These are phyloP conservation scores for Talaromyces albobiverticillius DNA, from an alignment of 2,329 filamentous ascomycete species.

Conservation along the genomic window DNA sequence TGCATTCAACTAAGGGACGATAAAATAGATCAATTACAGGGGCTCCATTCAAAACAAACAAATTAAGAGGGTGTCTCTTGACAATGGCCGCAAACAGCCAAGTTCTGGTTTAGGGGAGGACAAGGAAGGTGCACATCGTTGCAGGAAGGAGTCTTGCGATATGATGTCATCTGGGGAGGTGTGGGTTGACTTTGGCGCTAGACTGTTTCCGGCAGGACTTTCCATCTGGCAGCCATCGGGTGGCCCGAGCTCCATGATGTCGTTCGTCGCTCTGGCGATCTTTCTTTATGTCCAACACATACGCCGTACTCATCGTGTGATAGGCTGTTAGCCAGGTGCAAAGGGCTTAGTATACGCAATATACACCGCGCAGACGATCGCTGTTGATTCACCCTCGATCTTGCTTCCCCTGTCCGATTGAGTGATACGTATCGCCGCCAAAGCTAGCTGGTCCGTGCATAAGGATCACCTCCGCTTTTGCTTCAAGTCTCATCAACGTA, in stretches of 20 bases:
- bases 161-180: conserved; percentile 15
- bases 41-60: not conserved
- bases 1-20: not conserved
- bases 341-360: too few species aligned
- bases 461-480: not conserved
- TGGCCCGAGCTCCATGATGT: not conserved
- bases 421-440: too few species aligned
- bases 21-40: not conserved
- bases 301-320: too few species aligned
- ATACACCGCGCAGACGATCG: too few species aligned
- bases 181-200: conserved; percentile 2
- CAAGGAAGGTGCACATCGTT: not conserved
- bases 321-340: too few species aligned
- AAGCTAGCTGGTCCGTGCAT: conserved; percentile 9
- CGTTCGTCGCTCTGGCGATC: too few species aligned
- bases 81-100: not conserved
- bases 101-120: too few species aligned
- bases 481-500: conserved; percentile 2
- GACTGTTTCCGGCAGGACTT: not conserved
- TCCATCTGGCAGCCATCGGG: not conserved
- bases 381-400: too few species aligned
- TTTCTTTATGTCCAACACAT: too few species aligned
- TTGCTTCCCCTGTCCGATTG: too few species aligned
- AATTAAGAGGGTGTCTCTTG: not conserved
- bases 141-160: not conserved